Evolutionary conservation across 345 rosid species (phyloP), one percentile per base, ranked within the genome.

Genomic region (Boechera stricta): DNA sequence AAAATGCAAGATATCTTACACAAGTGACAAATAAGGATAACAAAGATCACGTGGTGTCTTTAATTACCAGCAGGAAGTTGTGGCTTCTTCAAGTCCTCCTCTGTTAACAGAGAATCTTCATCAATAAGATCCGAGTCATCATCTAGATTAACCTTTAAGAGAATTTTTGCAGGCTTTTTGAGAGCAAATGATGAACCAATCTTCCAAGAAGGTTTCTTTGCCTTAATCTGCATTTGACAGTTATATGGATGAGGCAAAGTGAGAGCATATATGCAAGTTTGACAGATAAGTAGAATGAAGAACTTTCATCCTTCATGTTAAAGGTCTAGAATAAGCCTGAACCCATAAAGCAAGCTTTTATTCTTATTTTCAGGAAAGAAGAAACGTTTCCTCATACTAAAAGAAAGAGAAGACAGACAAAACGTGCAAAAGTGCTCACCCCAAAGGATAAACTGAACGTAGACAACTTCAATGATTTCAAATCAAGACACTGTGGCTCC

Each of bases 61-160:
- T 52, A 74, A 77, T 73, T 83, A 89, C 96, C 92, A 26, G 58
- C 66, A 48, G 88, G 94, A 72, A 87, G 76, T 45, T 88, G 87
- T 39, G 98, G 97, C 77, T 89, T 93, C 87, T 84, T 89, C 81
- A 90, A 78, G 77, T 90, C 97, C 74, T 90, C 97, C 74, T 85
- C 96, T 12, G 98, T 89, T 74, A 95, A 82, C 29, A 93, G 96
- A 78, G 90, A 85, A 76, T 95, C 99, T 86, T 92, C 99, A 84
- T 92, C 99, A 63, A 95, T 95, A 79, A 95, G 81, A 83, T 93
- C 98, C 61, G 76, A 85, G 67, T 89, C 98, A 45, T 87, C 91
- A 31, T 85, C 90, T 11, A 87, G 36, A 74, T 82, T 86, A 73
- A 91, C 79, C 85, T 88, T 91, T 36, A 84, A 73, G 16, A 85